Evolutionary conservation across 768 basidiomycete genomes (phyloP), one percentile per base, ranked within the genome.

Genomic region (Suillus paluster): DNA sequence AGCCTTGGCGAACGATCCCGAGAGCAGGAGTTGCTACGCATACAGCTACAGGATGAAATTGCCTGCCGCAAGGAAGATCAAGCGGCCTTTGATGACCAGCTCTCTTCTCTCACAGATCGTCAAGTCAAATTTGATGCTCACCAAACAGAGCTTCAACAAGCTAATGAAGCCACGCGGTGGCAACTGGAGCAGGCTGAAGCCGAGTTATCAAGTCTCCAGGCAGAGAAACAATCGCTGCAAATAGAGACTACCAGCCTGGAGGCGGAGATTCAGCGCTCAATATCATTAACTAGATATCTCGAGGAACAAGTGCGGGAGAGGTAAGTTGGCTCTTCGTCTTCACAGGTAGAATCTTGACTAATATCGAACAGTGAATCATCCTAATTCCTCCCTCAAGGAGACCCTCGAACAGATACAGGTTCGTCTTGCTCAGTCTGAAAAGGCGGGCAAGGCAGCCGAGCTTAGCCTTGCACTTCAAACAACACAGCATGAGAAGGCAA

Each of bases 401-500:
- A 84, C 64, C 64, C 81, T 71, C 72, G 81, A 73, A 46, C 75
- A 74, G 50, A 70, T 77, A 33, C 80, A 79, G 49, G 68, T 75
- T 58, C 80, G 83, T 57, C 72, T 86, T 23, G 77, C 80, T n/a
- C 79, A 75, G 46, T 80, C 82, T 30, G 86, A 90, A 66, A 86
- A 87, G 67, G 75, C 80, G 8, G 78, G 80, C 39, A 88, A 88
- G 67, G 78, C 83, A 11, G 85, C 87, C 0, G 87, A 92, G 69
- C 83, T 90, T 58, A 86, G 86, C 61, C 80, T 91, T 57, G 84
- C 84, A 56, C 75, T 92, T 58, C 86, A 86, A 68, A 75, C 77
- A 23, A 83, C 85, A 9, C 89, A 92, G 59, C 87, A 89, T 61
- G 87, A 88, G 63, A 86, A 90, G 50, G 83, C 86, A 58, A 78